Base-by-base conservation (phyloP, 768 basidiomycete genomes). In the Tulasnella sp. region DNA sequence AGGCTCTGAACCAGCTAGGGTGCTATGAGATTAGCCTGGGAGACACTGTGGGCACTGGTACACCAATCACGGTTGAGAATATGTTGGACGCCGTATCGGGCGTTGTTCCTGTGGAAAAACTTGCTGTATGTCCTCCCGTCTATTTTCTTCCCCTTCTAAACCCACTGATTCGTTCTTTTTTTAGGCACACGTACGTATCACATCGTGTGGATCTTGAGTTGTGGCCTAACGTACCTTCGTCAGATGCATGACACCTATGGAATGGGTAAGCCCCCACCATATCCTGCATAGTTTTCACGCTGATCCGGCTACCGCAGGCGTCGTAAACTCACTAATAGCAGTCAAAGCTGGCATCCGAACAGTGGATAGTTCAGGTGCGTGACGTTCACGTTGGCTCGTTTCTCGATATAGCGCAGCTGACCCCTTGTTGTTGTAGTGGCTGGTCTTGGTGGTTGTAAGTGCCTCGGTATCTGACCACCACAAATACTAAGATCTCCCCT, bases 181-280 rank as follows among this genome's bases (percentile, higher is more conserved):
- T 22, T 67, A 89, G 88, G 89, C 88, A 77, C 89, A 89, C 83
- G 89, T 89, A 82, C 81, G 86, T 81, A 69, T 25, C 22, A 38
- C 40, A 54, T 49, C 0, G 1, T 25, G 22, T 37, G 22, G 38
- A 29, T 19, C 5, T 3, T 58, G 14, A 31, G 17, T 72, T 29
- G 17, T 38, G 31, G 36, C 6, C 25, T 22, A 52, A 36, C 49
- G 40, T 64, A 22, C 37, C 75, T 5, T 64, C 72, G 67, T 0
- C 81, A 96, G 90, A 94, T 92, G 83, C 95, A 96, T 82, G 95
- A 97, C 80, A 96, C 94, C 0, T 96, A 89, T 80, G 94, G 94
- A 3, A 92, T 91, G 37, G 94, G 88, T 76, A 31, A 40, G 67
- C 38, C 12, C 39, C 5, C n/a, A 9, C 15, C n/a, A 54, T 81